phyloP scores from a whole-genome alignment of 1,284 basidiomycete genomes.

The Phenoliferia sp. region DNA sequence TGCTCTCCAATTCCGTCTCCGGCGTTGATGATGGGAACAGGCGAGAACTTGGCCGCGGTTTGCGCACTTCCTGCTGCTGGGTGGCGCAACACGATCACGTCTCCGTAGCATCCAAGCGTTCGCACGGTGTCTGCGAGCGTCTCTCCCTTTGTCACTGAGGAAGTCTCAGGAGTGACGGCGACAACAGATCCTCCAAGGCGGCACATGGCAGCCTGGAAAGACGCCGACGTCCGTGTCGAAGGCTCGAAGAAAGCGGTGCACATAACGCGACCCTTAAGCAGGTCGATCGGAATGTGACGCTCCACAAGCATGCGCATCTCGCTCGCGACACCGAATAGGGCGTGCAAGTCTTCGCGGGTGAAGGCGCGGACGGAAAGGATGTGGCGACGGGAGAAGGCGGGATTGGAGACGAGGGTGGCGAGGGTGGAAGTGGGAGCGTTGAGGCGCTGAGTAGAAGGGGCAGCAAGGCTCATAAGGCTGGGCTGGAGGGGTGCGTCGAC shows the following conservation, averaged over 20 bases:
- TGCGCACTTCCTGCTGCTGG: constrained; percentile 89
- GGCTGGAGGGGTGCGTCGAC: constrained; percentile 20
- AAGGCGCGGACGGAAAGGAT: constrained; percentile 95
- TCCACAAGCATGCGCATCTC: constrained; percentile 97
- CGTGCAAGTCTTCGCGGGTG: constrained; percentile 81
- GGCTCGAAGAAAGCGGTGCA: constrained; percentile 98
- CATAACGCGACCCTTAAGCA: constrained; percentile 84
- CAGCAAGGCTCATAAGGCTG: constrained; percentile 37
- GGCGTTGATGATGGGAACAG: constrained; percentile 92
- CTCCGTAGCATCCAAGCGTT: constrained; percentile 91
- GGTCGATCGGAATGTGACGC: constrained; percentile 80
- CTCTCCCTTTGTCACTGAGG: constrained; percentile 93
- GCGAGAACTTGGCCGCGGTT: constrained; percentile 85
- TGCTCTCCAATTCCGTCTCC: constrained; percentile 98
- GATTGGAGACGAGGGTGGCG: constrained; percentile 43
- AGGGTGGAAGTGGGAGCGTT: constrained; percentile 46
- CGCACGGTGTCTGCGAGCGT: constrained; percentile 88
- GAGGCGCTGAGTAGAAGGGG: constrained; percentile 15
- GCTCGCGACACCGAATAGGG: constrained; percentile 88
- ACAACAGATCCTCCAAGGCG: constrained; percentile 94
- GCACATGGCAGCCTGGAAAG: constrained; percentile 99
- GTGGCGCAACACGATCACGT: constrained; percentile 91
- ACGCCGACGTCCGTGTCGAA: constrained; percentile 88
- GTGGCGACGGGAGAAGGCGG: constrained; percentile 74
- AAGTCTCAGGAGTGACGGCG: constrained; percentile 70